Conservation (phyloP, 2,329 filamentous ascomycete genomes). For the Neonectria sp. region DNA sequence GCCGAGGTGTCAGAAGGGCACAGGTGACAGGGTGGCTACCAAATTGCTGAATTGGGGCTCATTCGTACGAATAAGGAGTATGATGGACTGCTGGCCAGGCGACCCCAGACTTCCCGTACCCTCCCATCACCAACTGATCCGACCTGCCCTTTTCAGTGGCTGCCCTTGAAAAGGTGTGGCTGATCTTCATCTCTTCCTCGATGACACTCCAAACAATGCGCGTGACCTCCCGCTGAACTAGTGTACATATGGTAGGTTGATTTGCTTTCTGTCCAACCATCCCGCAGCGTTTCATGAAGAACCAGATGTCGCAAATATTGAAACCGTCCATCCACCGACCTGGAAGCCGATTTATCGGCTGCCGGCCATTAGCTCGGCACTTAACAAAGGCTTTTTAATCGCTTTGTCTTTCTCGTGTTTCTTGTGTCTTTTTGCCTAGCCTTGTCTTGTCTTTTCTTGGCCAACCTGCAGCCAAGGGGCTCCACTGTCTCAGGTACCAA, state of each 20-base stretch:
- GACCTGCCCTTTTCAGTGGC: slow-evolving; percentile 36
- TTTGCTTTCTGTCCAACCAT: slow-evolving; percentile 9
- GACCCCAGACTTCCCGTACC: neutral
- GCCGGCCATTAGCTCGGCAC: slow-evolving; percentile 9
- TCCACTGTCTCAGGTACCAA: slow-evolving; percentile 47
- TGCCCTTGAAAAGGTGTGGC: slow-evolving; percentile 30
- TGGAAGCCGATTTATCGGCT: neutral
- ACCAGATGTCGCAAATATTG: slow-evolving; percentile 1
- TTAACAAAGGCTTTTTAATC: neutral
- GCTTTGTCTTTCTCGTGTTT: neutral
- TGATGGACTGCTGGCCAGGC: neutral
- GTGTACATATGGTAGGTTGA: neutral
- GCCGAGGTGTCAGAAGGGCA: slow-evolving; percentile 19
- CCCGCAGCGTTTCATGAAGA: slow-evolving; percentile 5
- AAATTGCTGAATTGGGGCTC: slow-evolving; percentile 16
- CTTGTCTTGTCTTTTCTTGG: neutral
- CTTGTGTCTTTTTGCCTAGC: neutral
- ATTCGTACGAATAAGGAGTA: neutral
- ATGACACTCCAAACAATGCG: slow-evolving; percentile 14
- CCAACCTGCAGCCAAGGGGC: slow-evolving; percentile 24
- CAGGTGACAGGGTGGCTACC: slow-evolving; percentile 9
- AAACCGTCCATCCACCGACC: slow-evolving; percentile 9
- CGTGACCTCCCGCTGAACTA: slow-evolving; percentile 12
- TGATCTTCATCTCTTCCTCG: slow-evolving; percentile 44
- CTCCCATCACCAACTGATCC: slow-evolving; percentile 16